A percentile compares a stretch with the other conserved stretches of the same genome.
Conservation (phyloP, 495 filamentous ascomycete genomes). For the Amniculicola lignicola region DNA sequence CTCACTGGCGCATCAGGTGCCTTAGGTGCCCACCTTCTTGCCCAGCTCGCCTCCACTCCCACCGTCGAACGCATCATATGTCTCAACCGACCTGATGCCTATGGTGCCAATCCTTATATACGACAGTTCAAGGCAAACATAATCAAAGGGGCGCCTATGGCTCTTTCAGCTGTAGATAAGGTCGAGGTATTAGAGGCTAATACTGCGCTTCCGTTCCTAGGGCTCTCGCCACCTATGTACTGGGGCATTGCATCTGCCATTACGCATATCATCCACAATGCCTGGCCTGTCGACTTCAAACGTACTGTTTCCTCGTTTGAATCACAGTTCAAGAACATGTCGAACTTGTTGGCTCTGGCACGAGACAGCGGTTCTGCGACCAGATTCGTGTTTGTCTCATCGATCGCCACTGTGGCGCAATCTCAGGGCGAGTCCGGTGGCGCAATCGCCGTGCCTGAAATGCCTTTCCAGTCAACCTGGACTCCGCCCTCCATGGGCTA, state of each 20-base stretch:
- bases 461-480: neutral
- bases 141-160: neutral
- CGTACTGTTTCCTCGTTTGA: slow-evolving; percentile 36
- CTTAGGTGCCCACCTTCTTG: slow-evolving; percentile 5
- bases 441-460: slow-evolving; percentile 6
- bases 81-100: neutral
- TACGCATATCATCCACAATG: slow-evolving; percentile 46
- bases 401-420: slow-evolving; percentile 14
- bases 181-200: slow-evolving; percentile 1
- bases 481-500: slow-evolving; percentile 24
- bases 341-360: slow-evolving; percentile 37
- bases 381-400: slow-evolving; percentile 26
- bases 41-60: neutral
- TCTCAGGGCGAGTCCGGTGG: neutral
- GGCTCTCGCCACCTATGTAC: slow-evolving; percentile 12
- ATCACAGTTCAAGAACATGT: slow-evolving; percentile 38
- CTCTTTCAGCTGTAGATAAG: neutral
- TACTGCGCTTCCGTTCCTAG: neutral
- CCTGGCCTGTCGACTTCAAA: slow-evolving; percentile 46
- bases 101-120: neutral
- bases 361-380: neutral
- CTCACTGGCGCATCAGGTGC: slow-evolving; percentile 7
- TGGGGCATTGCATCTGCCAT: slow-evolving; percentile 9
- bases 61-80: slow-evolving; percentile 1
- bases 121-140: neutral